These are phyloP conservation scores for Trametes hirsuta DNA, from an alignment of 1,284 basidiomycete genomes.

Conservation along the genomic window DNA sequence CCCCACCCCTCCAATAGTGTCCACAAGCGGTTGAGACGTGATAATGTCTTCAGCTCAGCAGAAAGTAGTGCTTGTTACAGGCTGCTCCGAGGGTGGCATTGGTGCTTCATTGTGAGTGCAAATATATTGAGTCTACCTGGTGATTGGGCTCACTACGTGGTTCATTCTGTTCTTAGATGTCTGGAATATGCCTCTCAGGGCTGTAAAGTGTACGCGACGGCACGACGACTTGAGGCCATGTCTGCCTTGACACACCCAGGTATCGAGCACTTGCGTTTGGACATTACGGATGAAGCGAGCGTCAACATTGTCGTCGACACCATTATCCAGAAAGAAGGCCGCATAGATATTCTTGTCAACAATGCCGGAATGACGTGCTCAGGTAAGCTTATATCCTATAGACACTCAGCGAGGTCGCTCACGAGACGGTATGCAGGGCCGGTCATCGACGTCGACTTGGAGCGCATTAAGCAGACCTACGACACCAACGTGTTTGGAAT, in stretches of 20 bases:
- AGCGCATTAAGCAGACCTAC: conserved; percentile 53
- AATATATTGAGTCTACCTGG: too few relatives aligned
- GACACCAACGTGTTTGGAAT: conserved; percentile 69
- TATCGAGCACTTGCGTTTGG: conserved; percentile 33
- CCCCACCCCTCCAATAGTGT: too few relatives aligned
- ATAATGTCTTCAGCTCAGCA: not conserved
- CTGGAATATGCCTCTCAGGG: conserved; percentile 36
- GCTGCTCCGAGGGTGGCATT: conserved; percentile 7
- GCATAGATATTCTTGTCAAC: conserved; percentile 34
- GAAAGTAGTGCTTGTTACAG: conserved; percentile 2
- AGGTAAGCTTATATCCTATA: conserved; percentile 22
- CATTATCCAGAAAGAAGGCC: conserved; percentile 29
- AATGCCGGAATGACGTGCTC: conserved; percentile 34
- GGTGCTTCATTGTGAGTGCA: conserved; percentile 3
- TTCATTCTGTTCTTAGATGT: conserved; percentile 27
- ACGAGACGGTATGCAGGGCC: conserved; percentile 46
- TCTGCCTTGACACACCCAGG: conserved; percentile 28
- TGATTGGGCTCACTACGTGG: not conserved
- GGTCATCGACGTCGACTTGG: conserved; percentile 60
- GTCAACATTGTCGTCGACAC: conserved; percentile 27
- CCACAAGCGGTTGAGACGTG: too few relatives aligned
- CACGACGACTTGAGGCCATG: conserved; percentile 39
- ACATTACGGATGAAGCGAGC: conserved; percentile 35
- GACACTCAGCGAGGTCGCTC: too few relatives aligned
- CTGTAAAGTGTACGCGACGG: conserved; percentile 44